A percentile compares a stretch with the other conserved stretches of the same genome.
These are phyloP conservation scores for Flaveria ramosissima DNA, from an alignment of 129 eudicot species.

Conservation along the genomic window DNA sequence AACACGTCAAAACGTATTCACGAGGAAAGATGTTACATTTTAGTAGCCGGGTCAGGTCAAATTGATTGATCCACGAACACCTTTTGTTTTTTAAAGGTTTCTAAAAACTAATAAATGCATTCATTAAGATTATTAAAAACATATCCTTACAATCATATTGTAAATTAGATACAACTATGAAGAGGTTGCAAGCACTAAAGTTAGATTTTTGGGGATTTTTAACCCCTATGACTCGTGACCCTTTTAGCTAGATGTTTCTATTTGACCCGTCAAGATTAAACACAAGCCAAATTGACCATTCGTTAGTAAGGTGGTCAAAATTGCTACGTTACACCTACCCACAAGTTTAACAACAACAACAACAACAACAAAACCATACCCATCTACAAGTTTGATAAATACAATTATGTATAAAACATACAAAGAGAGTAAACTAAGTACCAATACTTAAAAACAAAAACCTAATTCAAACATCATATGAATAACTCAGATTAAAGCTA, in stretches of 20 bases:
- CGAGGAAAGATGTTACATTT: neutral
- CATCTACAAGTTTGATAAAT: neutral
- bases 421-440: too few species aligned
- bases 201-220: neutral
- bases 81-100: neutral
- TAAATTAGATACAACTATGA: neutral
- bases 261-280: too few species aligned
- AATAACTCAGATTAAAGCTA: too few species aligned
- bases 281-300: neutral
- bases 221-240: neutral
- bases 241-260: neutral
- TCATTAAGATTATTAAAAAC: neutral
- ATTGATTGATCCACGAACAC: neutral
- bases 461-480: too few species aligned
- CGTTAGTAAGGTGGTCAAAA: neutral
- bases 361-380: too few species aligned
- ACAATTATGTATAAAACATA: neutral
- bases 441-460: too few species aligned
- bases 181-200: neutral
- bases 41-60: neutral
- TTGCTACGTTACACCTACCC: neutral
- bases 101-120: neutral
- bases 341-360: neutral
- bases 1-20: neutral
- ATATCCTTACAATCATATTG: neutral